These are phyloP conservation scores for Podospora pseudocomata DNA, from an alignment of 495 filamentous ascomycete species.

Conservation along the genomic window DNA sequence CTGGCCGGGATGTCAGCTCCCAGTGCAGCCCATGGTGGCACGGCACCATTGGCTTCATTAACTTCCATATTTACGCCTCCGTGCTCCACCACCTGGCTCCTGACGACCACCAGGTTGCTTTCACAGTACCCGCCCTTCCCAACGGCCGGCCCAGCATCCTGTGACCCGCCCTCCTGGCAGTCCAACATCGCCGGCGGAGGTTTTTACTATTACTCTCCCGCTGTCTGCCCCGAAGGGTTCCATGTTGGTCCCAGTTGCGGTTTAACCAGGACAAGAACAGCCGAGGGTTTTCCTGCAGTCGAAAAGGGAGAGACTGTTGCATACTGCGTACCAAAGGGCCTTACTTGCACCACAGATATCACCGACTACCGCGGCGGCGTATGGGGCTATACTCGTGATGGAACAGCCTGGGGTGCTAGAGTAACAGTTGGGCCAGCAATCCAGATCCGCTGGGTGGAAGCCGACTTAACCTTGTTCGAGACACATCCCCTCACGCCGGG, in stretches of 20 bases:
- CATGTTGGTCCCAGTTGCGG: constrained; percentile 33
- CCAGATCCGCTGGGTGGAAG: constrained; percentile 40
- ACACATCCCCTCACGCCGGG: constrained; percentile 37
- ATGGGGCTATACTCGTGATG: constrained; percentile 35
- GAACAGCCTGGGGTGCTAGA: constrained; percentile 18
- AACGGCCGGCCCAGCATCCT: constrained; percentile 31
- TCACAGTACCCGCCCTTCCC: constrained; percentile 42
- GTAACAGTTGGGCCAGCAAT: constrained; percentile 40
- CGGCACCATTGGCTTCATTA: constrained; percentile 35
- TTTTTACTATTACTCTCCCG: constrained; percentile 43
- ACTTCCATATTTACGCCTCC: constrained; percentile 42
- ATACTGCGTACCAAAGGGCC: constrained; percentile 39
- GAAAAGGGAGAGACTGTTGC: constrained; percentile 36
- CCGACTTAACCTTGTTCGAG: constrained; percentile 34
- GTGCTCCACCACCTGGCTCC: constrained; percentile 39
- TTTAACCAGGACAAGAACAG: constrained; percentile 24
- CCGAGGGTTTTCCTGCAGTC: constrained; percentile 37
- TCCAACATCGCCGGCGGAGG: constrained; percentile 32
- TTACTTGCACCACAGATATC: constrained; percentile 38
- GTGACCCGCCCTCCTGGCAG: constrained; percentile 37
- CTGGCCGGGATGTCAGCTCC: constrained; percentile 20
- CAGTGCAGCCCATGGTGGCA: constrained; percentile 24
- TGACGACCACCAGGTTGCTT: constrained; percentile 36
- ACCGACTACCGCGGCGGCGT: constrained; percentile 41
- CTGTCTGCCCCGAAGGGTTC: constrained; percentile 42